Conservation (phyloP, 2,329 filamentous ascomycete species). For the Eutypella sp. region DNA sequence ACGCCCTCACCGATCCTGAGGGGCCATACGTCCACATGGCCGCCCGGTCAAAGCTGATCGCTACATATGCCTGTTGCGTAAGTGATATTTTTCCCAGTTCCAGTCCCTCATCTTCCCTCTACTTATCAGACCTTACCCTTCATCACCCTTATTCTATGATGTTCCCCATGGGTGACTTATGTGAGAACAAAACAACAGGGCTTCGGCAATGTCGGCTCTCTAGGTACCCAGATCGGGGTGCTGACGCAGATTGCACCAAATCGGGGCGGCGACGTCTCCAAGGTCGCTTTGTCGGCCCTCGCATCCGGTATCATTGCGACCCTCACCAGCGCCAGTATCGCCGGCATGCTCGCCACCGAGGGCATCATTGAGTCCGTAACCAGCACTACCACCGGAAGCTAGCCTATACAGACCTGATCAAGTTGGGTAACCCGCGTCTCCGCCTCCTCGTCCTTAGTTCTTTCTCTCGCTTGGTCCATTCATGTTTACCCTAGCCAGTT, state of each 20-base stretch:
- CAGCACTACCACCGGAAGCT: neutral
- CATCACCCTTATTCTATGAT: neutral
- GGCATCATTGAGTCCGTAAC: conserved; percentile 1
- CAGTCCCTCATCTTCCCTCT: neutral
- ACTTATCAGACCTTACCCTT: neutral
- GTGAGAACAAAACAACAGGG: too few species aligned
- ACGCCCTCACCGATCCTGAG: conserved; percentile 43
- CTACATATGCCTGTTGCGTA: conserved; percentile 75
- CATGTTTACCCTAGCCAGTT: too few species aligned
- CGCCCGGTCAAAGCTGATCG: conserved; percentile 71
- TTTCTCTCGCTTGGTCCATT: too few species aligned
- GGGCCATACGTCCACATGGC: conserved; percentile 54
- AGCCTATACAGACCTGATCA: too few species aligned
- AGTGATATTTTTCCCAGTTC: conserved; percentile 40
- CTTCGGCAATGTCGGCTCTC: conserved; percentile 80
- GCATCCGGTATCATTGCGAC: conserved; percentile 75
- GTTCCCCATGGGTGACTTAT: neutral
- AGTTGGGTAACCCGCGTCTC: too few species aligned
- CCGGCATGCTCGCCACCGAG: conserved; percentile 66
- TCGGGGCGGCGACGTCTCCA: conserved; percentile 69
- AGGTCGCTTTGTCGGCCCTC: conserved; percentile 71
- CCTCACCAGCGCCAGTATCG: conserved; percentile 71
- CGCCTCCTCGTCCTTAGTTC: too few species aligned
- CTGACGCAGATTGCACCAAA: conserved; percentile 74
- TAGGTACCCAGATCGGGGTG: conserved; percentile 87